These are phyloP conservation scores for Jaapia argillacea DNA, from an alignment of 768 basidiomycete species.

Conservation along the genomic window DNA sequence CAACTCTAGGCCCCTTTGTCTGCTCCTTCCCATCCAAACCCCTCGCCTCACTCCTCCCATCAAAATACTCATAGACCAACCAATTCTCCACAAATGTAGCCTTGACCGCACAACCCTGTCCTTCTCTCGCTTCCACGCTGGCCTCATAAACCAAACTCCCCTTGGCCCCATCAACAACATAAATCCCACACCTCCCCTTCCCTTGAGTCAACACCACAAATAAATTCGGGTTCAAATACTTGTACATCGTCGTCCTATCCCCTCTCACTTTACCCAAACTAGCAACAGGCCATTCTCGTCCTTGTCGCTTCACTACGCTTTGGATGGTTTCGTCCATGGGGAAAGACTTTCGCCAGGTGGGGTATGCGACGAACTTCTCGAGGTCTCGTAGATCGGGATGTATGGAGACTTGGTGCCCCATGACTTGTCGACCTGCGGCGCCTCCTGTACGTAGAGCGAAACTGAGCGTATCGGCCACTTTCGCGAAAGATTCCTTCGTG, in stretches of 20 bases:
- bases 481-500: conserved; percentile 32
- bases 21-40: conserved; percentile 30
- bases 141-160: conserved; percentile 68
- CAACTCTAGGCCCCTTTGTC: conserved; percentile 62
- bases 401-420: conserved; percentile 45
- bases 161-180: conserved; percentile 72
- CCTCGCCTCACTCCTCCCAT: conserved; percentile 29
- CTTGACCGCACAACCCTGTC: conserved; percentile 51
- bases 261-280: conserved; percentile 79
- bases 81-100: conserved; percentile 79
- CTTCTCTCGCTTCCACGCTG: conserved; percentile 33
- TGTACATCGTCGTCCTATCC: conserved; percentile 84
- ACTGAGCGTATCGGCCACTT: conserved; percentile 34
- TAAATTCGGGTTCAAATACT: conserved; percentile 84
- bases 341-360: conserved; percentile 59
- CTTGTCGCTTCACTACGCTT: no score
- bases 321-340: conserved; percentile 48
- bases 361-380: conserved; percentile 33
- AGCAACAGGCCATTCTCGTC: conserved; percentile 61
- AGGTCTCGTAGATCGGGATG: conserved; percentile 31
- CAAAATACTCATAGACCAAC: conserved; percentile 84
- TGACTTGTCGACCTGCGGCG: conserved; percentile 33
- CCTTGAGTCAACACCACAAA: conserved; percentile 49
- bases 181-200: conserved; percentile 43
- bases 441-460: conserved; percentile 44